These are phyloP conservation scores for Phytopythium chamaehyphon DNA, from an alignment of 352 stramenopile genomes.

Conservation along the genomic window DNA sequence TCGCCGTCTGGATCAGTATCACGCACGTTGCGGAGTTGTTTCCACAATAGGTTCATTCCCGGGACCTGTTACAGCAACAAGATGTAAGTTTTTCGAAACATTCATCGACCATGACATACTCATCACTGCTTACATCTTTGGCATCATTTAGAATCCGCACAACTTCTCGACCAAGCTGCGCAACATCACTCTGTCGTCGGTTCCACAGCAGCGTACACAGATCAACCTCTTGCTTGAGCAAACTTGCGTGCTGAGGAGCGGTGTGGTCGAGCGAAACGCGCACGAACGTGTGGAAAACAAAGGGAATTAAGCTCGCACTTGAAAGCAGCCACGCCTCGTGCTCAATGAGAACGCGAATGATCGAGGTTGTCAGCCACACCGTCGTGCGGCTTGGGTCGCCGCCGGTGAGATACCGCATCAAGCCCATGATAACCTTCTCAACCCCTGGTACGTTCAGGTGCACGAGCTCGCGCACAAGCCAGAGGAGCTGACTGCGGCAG, in stretches of 20 bases:
- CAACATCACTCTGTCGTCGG: constrained; percentile 57
- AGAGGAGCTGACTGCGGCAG: constrained; percentile 75
- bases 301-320: constrained; percentile 68
- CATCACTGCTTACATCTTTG: constrained; percentile 51
- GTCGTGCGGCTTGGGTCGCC: constrained; percentile 68
- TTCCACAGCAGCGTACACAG: constrained; percentile 76
- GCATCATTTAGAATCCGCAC: constrained; percentile 76
- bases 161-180: constrained; percentile 68
- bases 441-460: constrained; percentile 64
- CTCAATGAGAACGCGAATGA: constrained; percentile 74
- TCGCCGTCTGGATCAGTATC: constrained; percentile 38
- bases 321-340: constrained; percentile 76
- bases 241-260: constrained; percentile 33
- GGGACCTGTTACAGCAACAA: constrained; percentile 37
- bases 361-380: constrained; percentile 72
- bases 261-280: constrained; percentile 69
- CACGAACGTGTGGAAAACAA: constrained; percentile 78
- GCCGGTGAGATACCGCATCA: constrained; percentile 69
- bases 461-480: constrained; percentile 75
- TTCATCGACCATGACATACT: neutral
- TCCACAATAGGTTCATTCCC: constrained; percentile 81
- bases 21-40: constrained; percentile 64
- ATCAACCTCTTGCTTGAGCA: constrained; percentile 79
- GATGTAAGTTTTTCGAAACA: constrained; percentile 2
- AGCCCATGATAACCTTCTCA: constrained; percentile 69